Conservation (phyloP, 2,329 filamentous ascomycete species). For the Colletotrichum sp. region DNA sequence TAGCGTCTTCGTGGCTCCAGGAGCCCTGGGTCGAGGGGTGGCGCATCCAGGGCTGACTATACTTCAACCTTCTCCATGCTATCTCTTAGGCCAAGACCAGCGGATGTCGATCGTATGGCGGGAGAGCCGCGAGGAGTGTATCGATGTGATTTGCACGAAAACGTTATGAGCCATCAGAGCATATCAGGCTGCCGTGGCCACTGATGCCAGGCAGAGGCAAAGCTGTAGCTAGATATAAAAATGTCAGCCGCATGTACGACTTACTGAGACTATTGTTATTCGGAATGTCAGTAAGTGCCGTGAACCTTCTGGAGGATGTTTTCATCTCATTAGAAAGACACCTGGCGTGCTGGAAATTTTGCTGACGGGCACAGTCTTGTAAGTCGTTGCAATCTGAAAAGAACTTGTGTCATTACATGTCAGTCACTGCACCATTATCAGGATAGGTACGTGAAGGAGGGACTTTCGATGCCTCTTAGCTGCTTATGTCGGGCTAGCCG, state of each 20-base stretch:
- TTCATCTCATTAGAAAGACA: not conserved
- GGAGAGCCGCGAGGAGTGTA: no score
- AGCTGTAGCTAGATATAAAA: no score
- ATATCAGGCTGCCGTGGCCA: fast-evolving
- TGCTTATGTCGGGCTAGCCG: not conserved
- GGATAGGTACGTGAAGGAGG: not conserved
- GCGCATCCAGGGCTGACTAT: not conserved
- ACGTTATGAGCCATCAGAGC: no score
- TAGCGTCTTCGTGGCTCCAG: not conserved
- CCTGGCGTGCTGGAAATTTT: fast-evolving
- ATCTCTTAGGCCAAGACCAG: no score
- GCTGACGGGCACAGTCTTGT: fast-evolving
- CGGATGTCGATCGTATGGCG: no score
- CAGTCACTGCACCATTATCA: not conserved
- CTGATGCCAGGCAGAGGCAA: no score
- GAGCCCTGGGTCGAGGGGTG: not conserved
- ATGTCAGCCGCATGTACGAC: no score
- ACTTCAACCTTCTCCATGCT: no score
- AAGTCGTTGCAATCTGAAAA: not conserved
- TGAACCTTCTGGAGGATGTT: not conserved
- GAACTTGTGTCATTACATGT: not conserved
- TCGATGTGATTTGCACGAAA: no score
- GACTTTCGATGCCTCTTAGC: not conserved
- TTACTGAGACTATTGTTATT: not conserved
- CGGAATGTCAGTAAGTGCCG: not conserved